Evolutionary conservation across 345 rosid genomes (phyloP).

Genomic region (Aquilaria malaccensis): DNA sequence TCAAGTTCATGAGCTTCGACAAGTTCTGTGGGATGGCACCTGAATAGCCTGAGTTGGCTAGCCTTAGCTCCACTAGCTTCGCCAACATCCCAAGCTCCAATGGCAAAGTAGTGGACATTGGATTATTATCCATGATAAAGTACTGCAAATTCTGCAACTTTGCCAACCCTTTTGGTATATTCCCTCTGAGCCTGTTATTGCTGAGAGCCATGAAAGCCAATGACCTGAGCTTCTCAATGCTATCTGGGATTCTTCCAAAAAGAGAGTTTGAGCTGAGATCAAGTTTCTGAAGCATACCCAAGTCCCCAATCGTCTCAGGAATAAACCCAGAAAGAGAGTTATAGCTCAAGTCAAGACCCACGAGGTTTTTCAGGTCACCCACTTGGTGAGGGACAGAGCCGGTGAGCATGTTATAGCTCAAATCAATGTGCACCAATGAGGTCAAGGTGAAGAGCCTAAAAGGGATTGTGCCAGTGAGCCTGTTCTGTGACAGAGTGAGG

Average conservation of each 20-base stretch:
- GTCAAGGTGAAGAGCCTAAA: conserved; percentile 29
- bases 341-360: conserved; percentile 77
- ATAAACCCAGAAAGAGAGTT: conserved; percentile 51
- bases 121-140: conserved; percentile 84
- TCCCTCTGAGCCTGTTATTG: conserved; percentile 54
- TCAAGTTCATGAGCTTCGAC: conserved; percentile 47
- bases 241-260: conserved; percentile 46
- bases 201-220: conserved; percentile 71
- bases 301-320: conserved; percentile 53
- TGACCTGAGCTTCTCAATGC: conserved; percentile 42
- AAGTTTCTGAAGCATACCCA: conserved; percentile 73
- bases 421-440: conserved; percentile 59
- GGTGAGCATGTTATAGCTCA: conserved; percentile 63
- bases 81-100: conserved; percentile 43
- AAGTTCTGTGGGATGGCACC: conserved; percentile 59
- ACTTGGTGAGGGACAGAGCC: conserved; percentile 56
- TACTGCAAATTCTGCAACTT: conserved; percentile 64
- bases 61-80: conserved; percentile 73
- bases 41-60: conserved; percentile 64
- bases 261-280: conserved; percentile 77
- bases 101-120: conserved; percentile 58
- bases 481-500: conserved; percentile 79
- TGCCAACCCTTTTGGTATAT: conserved; percentile 46
- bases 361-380: conserved; percentile 52
- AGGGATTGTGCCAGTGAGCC: conserved; percentile 56